Evolutionary conservation across 169 alveolate species (phyloP), one percentile per base, ranked within the genome.

Genomic region (Eimeria praecox): DNA sequence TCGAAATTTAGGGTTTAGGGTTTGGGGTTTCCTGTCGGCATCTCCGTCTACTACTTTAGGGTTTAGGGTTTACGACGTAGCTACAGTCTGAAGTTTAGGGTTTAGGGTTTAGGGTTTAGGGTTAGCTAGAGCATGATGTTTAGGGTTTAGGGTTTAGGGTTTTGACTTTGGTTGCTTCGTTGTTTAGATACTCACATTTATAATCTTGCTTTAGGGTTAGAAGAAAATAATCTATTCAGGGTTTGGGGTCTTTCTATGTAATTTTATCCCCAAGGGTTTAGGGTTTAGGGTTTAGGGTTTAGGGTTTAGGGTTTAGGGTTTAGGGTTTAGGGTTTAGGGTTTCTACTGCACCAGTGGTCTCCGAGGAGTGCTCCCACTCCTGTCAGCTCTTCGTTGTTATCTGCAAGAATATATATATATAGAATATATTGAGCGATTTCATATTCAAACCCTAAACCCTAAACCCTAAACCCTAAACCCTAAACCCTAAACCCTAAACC

Each of bases 51-150:
- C n/a, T n/a, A n/a, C n/a, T 38, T 38, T 71, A 75, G 87, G 87
- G 87, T 75, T 75, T 75, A 75, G 90, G 90, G 90, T 49, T 49
- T 80, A 80, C 73, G 90, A 71, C 27, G 44, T 38, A 78, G 64
- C 30, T 49, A 18, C 38, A n/a, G n/a, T n/a, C n/a, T n/a, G n/a
- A n/a, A n/a, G 56, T 75, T 42, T 42, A 75, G 87, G 87, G 62
- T 75, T 75, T 75, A 75, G 87, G 87, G 87, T 75, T 75, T 75
- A 73, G 83, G 83, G 83, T 73, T 73, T 73, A 73, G 83, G 44
- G 44, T 73, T 73, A 5, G 10, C 3, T 22, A 38, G 83, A 46
- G 56, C 30, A 22, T 73, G 20, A 46, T 40, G 83, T 73, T 73
- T 73, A 73, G 83, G 83, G 83, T 73, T 73, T 73, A 30, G 83